Base-by-base conservation (phyloP, 768 basidiomycete genomes). In the Termitomyces sp. region DNA sequence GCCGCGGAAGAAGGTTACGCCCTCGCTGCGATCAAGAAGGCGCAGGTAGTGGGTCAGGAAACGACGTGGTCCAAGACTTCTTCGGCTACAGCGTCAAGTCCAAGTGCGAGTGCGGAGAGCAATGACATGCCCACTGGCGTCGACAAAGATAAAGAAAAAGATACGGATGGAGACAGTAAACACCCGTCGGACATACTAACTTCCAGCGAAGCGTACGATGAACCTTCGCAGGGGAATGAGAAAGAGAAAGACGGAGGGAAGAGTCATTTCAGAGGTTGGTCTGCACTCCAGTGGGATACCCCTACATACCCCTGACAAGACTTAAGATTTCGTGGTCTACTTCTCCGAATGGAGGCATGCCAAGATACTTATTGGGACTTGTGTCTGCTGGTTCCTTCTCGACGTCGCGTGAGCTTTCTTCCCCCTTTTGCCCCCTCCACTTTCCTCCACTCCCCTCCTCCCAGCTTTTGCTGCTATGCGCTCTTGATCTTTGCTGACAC, bases 271-370 rank as follows among this genome's bases (percentile, higher is more conserved):
- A 65, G 56, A 41, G 83, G 82, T 81, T 59, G 15, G 68, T 47
- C 10, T 12, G 28, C 15, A 3, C 11, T 28, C 14, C 37, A 41
- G 0, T 5, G 5, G n/a, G 40, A 21, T 33, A 11, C 7, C 5
- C 2, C 31, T 35, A 21, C n/a, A 23, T 4, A 44, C 21, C 35
- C 14, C 21, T 49, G 35, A 49, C 48, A 23, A 12, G 21, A 23
- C 11, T 3, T 3, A 57, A 80, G 89, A 89, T 51, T 89, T 88
- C 66, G 14, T 82, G 47, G 54, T 55, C 0, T 91, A 92, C 70
- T 87, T 91, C 66, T 81, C 80, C 5, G 79, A 89, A 65, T 89
- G 86, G 87, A 73, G 80, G 6, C 86, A 91, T 54, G 72, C 76
- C 3, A 87, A 85, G 63, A 67, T 84, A 21, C 72, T 92, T 12